Evolutionary conservation across 106 monocot genomes (phyloP).

Genomic region (Allium sativum): DNA sequence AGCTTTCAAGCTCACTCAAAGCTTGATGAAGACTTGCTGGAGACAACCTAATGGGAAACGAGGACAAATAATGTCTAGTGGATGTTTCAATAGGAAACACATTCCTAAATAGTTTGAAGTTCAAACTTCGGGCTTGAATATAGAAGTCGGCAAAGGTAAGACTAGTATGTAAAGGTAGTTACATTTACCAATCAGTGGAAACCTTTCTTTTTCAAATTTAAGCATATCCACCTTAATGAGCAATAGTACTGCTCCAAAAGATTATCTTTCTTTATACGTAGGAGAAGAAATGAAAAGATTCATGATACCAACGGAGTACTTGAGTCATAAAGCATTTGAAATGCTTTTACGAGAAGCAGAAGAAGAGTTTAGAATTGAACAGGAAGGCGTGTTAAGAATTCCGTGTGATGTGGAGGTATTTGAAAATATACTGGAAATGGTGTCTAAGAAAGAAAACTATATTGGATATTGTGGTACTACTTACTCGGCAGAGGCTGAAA

Average conservation of each 20-base stretch:
- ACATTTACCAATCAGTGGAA: too few relatives aligned
- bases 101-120: too few relatives aligned
- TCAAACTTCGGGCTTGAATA: too few relatives aligned
- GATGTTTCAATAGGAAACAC: too few relatives aligned
- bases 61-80: too few relatives aligned
- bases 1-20: too few relatives aligned
- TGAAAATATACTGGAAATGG: conserved; percentile 33
- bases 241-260: conserved; percentile 28
- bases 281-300: conserved; percentile 53
- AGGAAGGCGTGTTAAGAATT: conserved; percentile 45
- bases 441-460: conserved; percentile 25
- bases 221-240: conserved; percentile 1
- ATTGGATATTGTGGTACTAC: conserved; percentile 10
- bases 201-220: conserved; percentile 43
- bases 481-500: conserved; percentile 14
- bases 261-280: conserved; percentile 43
- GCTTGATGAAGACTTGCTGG: too few relatives aligned
- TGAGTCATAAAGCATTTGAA: conserved; percentile 39
- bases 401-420: conserved; percentile 46
- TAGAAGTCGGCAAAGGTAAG: too few relatives aligned
- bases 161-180: too few relatives aligned
- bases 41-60: too few relatives aligned
- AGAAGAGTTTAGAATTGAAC: conserved; percentile 62
- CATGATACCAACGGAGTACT: conserved; percentile 48
- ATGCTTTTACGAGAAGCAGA: conserved; percentile 43